These are phyloP conservation scores for Hyaloscypha hepaticicola DNA, from an alignment of 495 filamentous ascomycete species.

Conservation along the genomic window DNA sequence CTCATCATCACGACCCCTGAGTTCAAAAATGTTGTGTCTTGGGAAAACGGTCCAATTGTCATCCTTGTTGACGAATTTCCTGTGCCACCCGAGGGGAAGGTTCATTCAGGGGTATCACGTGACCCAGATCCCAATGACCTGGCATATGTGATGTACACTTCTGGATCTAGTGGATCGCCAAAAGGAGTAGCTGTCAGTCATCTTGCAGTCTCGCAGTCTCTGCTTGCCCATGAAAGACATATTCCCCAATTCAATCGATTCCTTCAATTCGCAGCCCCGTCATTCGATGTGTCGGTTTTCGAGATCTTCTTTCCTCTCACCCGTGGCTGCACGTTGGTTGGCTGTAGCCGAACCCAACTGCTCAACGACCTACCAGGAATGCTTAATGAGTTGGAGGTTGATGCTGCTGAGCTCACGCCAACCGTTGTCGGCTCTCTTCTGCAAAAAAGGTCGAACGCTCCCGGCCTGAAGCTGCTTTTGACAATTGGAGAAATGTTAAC, in stretches of 20 bases:
- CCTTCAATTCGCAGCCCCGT: slow-evolving; percentile 83
- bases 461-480: slow-evolving; percentile 60
- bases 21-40: slow-evolving; percentile 35
- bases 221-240: slow-evolving; percentile 73
- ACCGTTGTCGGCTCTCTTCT: slow-evolving; percentile 73
- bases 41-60: slow-evolving; percentile 36
- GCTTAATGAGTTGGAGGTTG: slow-evolving; percentile 63
- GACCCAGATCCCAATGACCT: slow-evolving; percentile 40
- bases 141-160: slow-evolving; percentile 91
- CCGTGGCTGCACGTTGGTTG: slow-evolving; percentile 67
- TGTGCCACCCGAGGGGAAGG: background rate
- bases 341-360: slow-evolving; percentile 60
- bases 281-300: slow-evolving; percentile 86
- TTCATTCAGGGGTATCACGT: slow-evolving; percentile 1
- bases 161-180: slow-evolving; percentile 82
- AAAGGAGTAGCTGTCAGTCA: slow-evolving; percentile 85
- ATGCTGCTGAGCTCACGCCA: slow-evolving; percentile 80
- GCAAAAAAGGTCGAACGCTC: slow-evolving; percentile 57
- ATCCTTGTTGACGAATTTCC: slow-evolving; percentile 33
- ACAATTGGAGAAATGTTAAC: slow-evolving; percentile 92
- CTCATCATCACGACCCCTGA: slow-evolving; percentile 51
- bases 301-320: slow-evolving; percentile 84
- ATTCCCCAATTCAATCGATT: slow-evolving; percentile 73
- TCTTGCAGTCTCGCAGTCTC: slow-evolving; percentile 67
- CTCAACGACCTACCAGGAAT: slow-evolving; percentile 66